A percentile compares a stretch with the other conserved stretches of the same genome.
Conservation (phyloP, 164 flowering plant genomes). For the Malania oleifera region DNA sequence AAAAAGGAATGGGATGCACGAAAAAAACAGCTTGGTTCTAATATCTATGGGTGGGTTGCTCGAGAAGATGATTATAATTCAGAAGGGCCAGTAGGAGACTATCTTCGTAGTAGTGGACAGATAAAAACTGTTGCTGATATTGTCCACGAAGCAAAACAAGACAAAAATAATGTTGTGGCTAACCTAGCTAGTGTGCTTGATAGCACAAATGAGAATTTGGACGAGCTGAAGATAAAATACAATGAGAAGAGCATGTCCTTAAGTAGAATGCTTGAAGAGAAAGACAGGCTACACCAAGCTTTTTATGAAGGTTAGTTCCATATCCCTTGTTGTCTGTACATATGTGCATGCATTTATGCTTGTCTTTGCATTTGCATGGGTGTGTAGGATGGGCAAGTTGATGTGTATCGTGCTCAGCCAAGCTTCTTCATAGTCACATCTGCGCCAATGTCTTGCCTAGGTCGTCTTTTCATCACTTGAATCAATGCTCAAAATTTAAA, state of each 20-base stretch:
- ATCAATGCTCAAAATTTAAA: too few relatives aligned
- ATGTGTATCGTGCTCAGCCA: too few relatives aligned
- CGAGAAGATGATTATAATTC: conserved; percentile 47
- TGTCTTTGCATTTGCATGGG: conserved; percentile 3
- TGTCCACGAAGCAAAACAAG: conserved; percentile 29
- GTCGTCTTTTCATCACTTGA: too few relatives aligned
- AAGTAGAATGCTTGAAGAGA: conserved; percentile 52
- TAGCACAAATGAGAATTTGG: conserved; percentile 37
- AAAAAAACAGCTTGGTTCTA: conserved; percentile 20
- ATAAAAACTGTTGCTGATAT: conserved; percentile 41
- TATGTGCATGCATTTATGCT: neutral
- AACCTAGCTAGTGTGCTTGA: conserved; percentile 38
- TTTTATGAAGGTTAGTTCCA: conserved; percentile 43
- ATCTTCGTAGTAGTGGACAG: conserved; percentile 36
- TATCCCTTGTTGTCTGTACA: neutral
- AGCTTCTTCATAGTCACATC: too few relatives aligned
- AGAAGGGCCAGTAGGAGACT: conserved; percentile 47
- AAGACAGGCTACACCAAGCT: conserved; percentile 45
- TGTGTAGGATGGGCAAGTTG: neutral
- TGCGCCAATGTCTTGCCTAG: too few relatives aligned
- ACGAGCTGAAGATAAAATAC: conserved; percentile 32
- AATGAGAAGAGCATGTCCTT: conserved; percentile 45
- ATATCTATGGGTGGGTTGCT: conserved; percentile 61
- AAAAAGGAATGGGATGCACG: conserved; percentile 46
- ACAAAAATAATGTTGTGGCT: conserved; percentile 33